Evolutionary conservation across 441 rosid species (phyloP), one percentile per base, ranked within the genome.

Genomic region (Euphorbia neoarborescens): DNA sequence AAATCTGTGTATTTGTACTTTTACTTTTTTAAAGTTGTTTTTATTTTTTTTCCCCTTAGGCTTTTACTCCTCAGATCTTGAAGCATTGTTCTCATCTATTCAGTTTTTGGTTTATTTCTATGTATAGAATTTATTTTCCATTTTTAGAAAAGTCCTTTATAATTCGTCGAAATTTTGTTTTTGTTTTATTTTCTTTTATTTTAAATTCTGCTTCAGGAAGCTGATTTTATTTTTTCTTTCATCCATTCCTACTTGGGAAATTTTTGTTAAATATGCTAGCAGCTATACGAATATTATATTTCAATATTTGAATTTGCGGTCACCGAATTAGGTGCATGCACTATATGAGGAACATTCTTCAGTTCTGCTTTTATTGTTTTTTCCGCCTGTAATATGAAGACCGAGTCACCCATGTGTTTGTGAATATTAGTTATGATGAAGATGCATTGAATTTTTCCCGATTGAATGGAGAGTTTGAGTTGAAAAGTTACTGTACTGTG

Each of bases 61-160:
- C 42, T 58, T 50, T 67, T 71, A 32, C 37, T 60, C 57, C 20
- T 66, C 68, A 70, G 81, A 78, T 75, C 81, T 73, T 68, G 27
- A 62, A 69, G 61, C 78, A 72, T 71, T 79, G 78, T 60, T 71
- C 54, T 53, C 17, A 24, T 67, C 44, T 44, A 12, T 24, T 38
- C 7, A 42, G n/a, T 40, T 50, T 73, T 51, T 50, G 25, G 56
- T 25, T 53, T 56, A 69, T 69, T 65, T 66, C 24, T 10, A 13
- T 37, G 30, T 46, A 12, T 25, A 7, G 30, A 54, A 42, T 76
- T 28, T 27, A 5, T 7, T 34, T 72, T 25, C 48, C 62, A 51
- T 53, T 53, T 48, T 42, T 25, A 59, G 46, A 57, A 40, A 44
- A 34, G 71, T 54, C 44, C 11, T 22, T 71, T 69, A 53, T 42